Percentiles rank a stretch among this genome's conserved stretches.
Conservation (phyloP, 2,329 filamentous ascomycete species). For the Sarocladium kiliense region DNA sequence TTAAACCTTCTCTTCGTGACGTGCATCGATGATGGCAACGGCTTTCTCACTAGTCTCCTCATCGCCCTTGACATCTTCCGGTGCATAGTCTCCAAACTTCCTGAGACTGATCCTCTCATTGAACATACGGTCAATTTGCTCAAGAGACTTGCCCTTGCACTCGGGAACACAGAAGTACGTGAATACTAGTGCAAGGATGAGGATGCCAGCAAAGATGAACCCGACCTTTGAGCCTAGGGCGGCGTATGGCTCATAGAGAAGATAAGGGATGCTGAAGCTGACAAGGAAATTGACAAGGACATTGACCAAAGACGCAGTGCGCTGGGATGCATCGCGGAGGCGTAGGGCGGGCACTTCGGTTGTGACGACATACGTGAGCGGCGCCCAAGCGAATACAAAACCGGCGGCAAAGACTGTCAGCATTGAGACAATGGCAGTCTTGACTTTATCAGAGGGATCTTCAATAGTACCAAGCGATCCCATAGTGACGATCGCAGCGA, state of each 20-base stretch:
- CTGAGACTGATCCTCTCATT: slow-evolving; percentile 13
- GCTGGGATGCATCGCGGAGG: slow-evolving; percentile 24
- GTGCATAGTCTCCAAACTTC: slow-evolving; percentile 37
- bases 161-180: slow-evolving; percentile 17
- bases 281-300: slow-evolving; percentile 26
- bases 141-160: slow-evolving; percentile 16
- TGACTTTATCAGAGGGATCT: slow-evolving; percentile 12
- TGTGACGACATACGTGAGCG: slow-evolving; percentile 26
- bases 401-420: slow-evolving; percentile 21
- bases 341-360: slow-evolving; percentile 25
- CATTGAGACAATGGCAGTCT: slow-evolving; percentile 23
- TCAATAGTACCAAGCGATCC: slow-evolving; percentile 22
- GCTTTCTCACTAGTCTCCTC: background rate
- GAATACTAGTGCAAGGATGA: slow-evolving; percentile 13
- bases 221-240: slow-evolving; percentile 27
- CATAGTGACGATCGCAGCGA: slow-evolving; percentile 24
- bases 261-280: slow-evolving; percentile 31
- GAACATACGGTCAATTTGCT: slow-evolving; percentile 21
- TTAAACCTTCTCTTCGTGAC: background rate
- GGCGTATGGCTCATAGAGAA: slow-evolving; percentile 27
- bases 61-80: slow-evolving; percentile 25
- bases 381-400: slow-evolving; percentile 26
- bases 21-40: background rate
- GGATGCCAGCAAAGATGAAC: slow-evolving; percentile 15
- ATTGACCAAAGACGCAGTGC: slow-evolving; percentile 22